Conservation (phyloP, 345 rosid species). For the Aquilaria sinensis region DNA sequence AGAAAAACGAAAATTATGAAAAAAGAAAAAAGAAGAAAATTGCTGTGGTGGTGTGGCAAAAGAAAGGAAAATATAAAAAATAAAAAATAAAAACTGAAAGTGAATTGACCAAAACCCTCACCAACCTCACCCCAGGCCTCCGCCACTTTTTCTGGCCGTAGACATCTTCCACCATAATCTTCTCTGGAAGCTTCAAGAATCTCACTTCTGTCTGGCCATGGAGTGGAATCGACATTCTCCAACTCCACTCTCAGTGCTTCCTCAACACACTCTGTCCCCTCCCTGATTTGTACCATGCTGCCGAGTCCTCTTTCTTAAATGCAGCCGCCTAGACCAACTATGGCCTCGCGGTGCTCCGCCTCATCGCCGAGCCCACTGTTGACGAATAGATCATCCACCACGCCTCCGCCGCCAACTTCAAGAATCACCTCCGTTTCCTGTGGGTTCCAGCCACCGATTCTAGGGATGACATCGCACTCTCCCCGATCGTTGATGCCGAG, state of each 20-base stretch:
- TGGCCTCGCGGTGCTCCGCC: conserved; percentile 73
- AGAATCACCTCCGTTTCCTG: conserved; percentile 81
- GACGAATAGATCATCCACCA: conserved; percentile 91
- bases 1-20: no score
- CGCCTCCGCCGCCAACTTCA: conserved; percentile 79
- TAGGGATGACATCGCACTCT: conserved; percentile 17
- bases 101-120: no score
- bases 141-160: not conserved
- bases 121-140: no score
- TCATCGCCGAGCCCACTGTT: conserved; percentile 63
- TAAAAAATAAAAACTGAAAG: no score
- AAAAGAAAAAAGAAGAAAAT: no score
- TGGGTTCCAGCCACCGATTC: conserved; percentile 56
- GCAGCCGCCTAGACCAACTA: conserved; percentile 65
- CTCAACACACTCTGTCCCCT: conserved; percentile 69
- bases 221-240: conserved; percentile 63
- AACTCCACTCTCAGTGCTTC: conserved; percentile 75
- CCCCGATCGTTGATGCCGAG: conserved; percentile 54
- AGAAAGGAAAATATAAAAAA: no score
- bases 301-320: conserved; percentile 54
- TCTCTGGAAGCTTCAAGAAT: not conserved
- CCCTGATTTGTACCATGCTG: conserved; percentile 79
- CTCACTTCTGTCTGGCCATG: conserved; percentile 17
- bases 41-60: no score
- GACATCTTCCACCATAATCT: not conserved